phyloP scores from a whole-genome alignment of 73 alveolate species.

The Stentor roeselii region DNA sequence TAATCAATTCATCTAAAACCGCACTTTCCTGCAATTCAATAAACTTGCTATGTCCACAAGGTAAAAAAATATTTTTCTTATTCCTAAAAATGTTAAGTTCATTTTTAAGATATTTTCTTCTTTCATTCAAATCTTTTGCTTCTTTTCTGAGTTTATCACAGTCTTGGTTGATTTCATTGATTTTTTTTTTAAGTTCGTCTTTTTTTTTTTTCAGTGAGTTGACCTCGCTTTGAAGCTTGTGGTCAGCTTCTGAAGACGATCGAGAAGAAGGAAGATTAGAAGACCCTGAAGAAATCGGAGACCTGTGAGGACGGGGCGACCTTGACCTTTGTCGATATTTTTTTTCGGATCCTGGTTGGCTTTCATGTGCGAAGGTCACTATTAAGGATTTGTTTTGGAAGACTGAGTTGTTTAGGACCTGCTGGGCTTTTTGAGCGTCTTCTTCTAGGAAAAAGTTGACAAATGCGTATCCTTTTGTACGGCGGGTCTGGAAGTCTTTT shows the following conservation, averaged over 20 bases:
- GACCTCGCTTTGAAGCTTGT: background rate
- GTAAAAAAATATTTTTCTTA: background rate
- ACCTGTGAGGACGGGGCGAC: background rate
- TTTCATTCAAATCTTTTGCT: background rate
- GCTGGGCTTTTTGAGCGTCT: background rate
- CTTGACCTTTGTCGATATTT: background rate
- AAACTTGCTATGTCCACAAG: constrained; percentile 16
- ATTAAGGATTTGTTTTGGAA: background rate
- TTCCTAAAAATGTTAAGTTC: background rate
- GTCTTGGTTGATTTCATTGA: background rate
- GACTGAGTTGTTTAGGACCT: background rate
- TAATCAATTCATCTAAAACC: background rate
- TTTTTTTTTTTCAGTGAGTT: background rate
- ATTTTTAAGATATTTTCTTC: background rate
- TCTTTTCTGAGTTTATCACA: background rate
- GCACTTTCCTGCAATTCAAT: background rate
- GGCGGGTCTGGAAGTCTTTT: constrained; percentile 10
- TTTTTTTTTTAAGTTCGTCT: constrained; percentile 11
- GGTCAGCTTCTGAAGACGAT: background rate
- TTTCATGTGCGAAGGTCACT: constrained; percentile 7
- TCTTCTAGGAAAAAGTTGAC: background rate
- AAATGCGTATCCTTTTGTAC: constrained; percentile 2
- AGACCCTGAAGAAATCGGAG: too few relatives aligned
- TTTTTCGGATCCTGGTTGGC: too few relatives aligned
- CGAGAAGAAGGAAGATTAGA: too few relatives aligned